phyloP scores from a whole-genome alignment of 192 early-diverging fungal species.

The Haplosporangium gracile region DNA sequence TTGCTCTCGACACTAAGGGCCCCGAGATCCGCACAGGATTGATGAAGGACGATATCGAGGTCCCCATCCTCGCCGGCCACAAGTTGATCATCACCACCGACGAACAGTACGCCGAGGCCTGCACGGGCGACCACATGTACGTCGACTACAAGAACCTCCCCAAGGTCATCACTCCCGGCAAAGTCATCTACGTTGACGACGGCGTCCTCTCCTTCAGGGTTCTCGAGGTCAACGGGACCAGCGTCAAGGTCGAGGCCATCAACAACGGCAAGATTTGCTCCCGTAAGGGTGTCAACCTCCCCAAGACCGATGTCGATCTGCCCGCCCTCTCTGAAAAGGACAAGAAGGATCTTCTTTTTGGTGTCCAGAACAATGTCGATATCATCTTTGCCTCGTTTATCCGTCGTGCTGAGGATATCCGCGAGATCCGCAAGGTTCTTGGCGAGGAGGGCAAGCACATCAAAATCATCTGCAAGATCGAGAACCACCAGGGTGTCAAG shows the following conservation, averaged over 20 bases:
- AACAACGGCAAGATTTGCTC: constrained; percentile 92
- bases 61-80: constrained; percentile 82
- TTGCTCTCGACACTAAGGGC: constrained; percentile 90
- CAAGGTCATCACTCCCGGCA: constrained; percentile 80
- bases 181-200: constrained; percentile 92
- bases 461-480: constrained; percentile 98
- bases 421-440: constrained; percentile 88
- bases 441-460: constrained; percentile 86
- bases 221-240: constrained; percentile 70
- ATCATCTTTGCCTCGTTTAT: constrained; percentile 98
- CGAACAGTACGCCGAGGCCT: constrained; percentile 68
- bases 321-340: constrained; percentile 98
- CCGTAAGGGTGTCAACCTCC: constrained; percentile 97
- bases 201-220: constrained; percentile 97
- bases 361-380: constrained; percentile 94
- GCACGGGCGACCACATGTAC: constrained; percentile 78
- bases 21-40: constrained; percentile 91
- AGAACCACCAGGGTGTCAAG: constrained; percentile 96
- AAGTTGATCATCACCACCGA: constrained; percentile 84
- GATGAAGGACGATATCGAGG: constrained; percentile 79
- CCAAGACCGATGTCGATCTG: constrained; percentile 89
- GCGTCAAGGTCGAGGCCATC: constrained; percentile 77
- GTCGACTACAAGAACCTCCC: constrained; percentile 86
- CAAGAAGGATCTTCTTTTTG: constrained; percentile 90
- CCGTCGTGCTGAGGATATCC: constrained; percentile 91